Base-by-base conservation (phyloP, 202 grass and related monocot species). In the Setaria italica region DNA sequence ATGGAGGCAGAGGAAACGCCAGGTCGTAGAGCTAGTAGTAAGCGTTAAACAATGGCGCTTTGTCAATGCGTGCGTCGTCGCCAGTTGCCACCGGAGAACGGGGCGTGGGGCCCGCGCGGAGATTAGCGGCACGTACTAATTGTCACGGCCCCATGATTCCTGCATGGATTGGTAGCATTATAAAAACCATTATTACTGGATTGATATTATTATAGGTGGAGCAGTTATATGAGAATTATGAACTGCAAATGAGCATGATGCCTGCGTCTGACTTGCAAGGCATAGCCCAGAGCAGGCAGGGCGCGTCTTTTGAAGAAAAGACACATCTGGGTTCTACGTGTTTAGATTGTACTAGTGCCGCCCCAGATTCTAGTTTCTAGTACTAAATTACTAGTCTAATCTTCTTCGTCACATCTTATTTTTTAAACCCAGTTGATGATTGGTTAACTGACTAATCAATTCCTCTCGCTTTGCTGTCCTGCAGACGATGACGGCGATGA, bases 111-210 rank as follows among this genome's bases (percentile, higher is more conserved):
- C 89, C 85, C 69, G 7, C 19, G 4, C 5, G 25, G 39, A 5
- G 85, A 76, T 80, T 90, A 90, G 89, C 76, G 13, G 3, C 48
- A 50, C 48, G 48, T 50, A 15, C 48, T 81, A 77, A 82, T 85
- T 70, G 66, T 86, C 82, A 84, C 33, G 59, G 49, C 34, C 60
- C 81, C 87, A 92, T 95, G 90, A 90, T 95, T 87, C 78, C 29
- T 54, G 75, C 37, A 51, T 71, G 80, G 21, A 56, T 55, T 16
- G 56, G 58, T 47, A 10, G 5, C 21, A 29, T 1, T 68, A 35
- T 67, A 53, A 51, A 51, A 67, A 80, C 21, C 49, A 74, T 74
- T 11, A 34, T 4, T 72, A 14, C 45, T 72, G 3, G 45, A 72
- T 49, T 13, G 47, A 12, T 72, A 33, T 50, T 50, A 8, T 11